Base-by-base conservation (phyloP, 768 basidiomycete species). In the Daedalea quercina region DNA sequence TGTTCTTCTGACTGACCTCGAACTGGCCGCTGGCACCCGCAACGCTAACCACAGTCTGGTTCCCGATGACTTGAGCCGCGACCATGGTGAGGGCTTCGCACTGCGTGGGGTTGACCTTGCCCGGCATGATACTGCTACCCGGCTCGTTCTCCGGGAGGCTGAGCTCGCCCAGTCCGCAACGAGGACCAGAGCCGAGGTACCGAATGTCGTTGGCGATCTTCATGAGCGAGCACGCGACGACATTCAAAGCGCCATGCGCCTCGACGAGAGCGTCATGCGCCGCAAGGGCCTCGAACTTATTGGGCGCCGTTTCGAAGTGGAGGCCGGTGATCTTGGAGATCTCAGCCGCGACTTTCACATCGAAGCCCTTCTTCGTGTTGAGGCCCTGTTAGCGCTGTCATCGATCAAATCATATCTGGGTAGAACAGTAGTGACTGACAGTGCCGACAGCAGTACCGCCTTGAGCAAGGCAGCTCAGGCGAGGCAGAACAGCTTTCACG, bases 141-240 rank as follows among this genome's bases (percentile, higher is more conserved):
- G 96, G 96, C 72, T 99, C 96, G 69, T 99, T 99, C 73, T 98
- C 96, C 11, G 96, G 96, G 47, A 98, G 73, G 61, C 80, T 84
- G 37, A 99, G 75, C 71, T 99, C 96, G 22, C 96, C 96, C 44
- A 99, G 79, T 52, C 96, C 96, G 64, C 96, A 99, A 42, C 96
- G 88, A 54, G 96, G 96, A 52, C 96, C 96, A 46, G 95, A 98
- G 23, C 85, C 95, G 60, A 99, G 87, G 79, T 88, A 98, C 49
- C 96, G 87, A 66, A 99, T 95, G 65, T 99, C 96, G 67, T 99
- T 98, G 46, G 95, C 95, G 63, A 99, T 97, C 79, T 99, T 99
- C 93, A 97, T 96, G 60, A 97, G 73, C 9, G 93, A 96, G 66
- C 88, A 90, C n/a, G 96, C 96, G 51, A 99, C 70, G 42, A 90